Base-by-base conservation (phyloP, 2,329 filamentous ascomycete species). In the Simplicillium sp. region DNA sequence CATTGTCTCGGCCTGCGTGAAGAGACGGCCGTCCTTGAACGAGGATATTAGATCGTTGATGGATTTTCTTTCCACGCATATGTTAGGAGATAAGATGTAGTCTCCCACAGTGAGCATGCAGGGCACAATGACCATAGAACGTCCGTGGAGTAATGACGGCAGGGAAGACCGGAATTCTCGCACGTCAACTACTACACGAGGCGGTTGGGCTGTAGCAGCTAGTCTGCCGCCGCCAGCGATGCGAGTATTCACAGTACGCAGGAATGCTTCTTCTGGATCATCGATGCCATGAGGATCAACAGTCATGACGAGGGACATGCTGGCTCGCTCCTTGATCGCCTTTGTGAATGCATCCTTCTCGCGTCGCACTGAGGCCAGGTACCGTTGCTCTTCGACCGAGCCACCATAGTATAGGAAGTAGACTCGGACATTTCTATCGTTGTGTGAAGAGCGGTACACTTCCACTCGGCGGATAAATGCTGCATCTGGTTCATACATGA, bases 401-500 rank as follows among this genome's bases (percentile, higher is more conserved):
- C 84, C 84, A 29, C 87, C 84, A 48, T 98, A 98, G 65, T 94
- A 97, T 70, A 97, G 80, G 59, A 97, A 97, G 65, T 96, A 98
- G 1, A 95, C 89, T 34, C 87, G 78, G 34, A 97, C 86, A 53
- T 87, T 88, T 29, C 88, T 74, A 57, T 90, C 87, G 43, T 82
- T 84, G 62, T 98, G 92, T 9, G 89, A 96, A 39, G 88, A 95
- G 32, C 92, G 81, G 62, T 97, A 98, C 2, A 97, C 89, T 58
- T 98, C 92, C 15, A 98, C 84, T 31, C 90, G 75, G 12, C 92
- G 80, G 54, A 97, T 95, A 59, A 98, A 98, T 3, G 90, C 82
- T 3, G 90, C 80, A 49, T 97, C 88, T 1, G 92, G 90, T 58
- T 97, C 92, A 61, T 96, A 98, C 92, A 98, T 97, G 65, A 98